Conservation (phyloP, 2,329 filamentous ascomycete genomes). For the Cytospora mali region DNA sequence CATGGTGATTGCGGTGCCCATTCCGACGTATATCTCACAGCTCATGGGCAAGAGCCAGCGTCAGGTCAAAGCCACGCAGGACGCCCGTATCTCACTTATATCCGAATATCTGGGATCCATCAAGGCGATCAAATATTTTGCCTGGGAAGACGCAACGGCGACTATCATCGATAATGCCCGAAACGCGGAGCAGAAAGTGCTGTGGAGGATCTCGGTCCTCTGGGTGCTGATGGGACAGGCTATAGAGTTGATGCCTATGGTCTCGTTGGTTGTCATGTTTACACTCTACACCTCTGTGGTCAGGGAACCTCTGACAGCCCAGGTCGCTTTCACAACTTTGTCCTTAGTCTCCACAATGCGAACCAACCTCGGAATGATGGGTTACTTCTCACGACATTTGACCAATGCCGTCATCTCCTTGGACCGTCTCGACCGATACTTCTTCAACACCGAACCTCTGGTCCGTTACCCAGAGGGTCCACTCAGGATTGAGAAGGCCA, state of each 20-base stretch:
- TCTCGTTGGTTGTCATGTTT: constrained; percentile 58
- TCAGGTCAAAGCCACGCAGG: constrained; percentile 57
- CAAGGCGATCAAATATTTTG: constrained; percentile 62
- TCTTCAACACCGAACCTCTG: constrained; percentile 52
- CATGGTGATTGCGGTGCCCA: constrained; percentile 50
- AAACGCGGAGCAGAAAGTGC: constrained; percentile 53
- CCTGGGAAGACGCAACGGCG: constrained; percentile 58
- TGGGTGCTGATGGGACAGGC: constrained; percentile 51
- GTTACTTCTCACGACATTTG: constrained; percentile 45
- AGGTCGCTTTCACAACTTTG: constrained; percentile 61
- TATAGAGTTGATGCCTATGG: constrained; percentile 54
- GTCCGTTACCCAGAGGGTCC: constrained; percentile 52
- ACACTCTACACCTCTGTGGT: constrained; percentile 52
- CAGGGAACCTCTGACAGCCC: constrained; percentile 52
- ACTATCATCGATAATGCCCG: constrained; percentile 55
- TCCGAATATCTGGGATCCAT: constrained; percentile 62
- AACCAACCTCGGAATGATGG: constrained; percentile 54
- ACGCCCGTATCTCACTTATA: constrained; percentile 58
- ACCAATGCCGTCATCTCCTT: constrained; percentile 52
- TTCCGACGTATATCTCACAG: constrained; percentile 53
- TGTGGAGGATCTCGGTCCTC: constrained; percentile 56
- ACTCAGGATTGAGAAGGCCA: constrained; percentile 49
- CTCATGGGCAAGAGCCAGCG: constrained; percentile 54
- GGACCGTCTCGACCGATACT: constrained; percentile 57
- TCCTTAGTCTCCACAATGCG: constrained; percentile 56